Evolutionary conservation across 345 rosid species (phyloP).

Genomic region (Citrus trifoliata): DNA sequence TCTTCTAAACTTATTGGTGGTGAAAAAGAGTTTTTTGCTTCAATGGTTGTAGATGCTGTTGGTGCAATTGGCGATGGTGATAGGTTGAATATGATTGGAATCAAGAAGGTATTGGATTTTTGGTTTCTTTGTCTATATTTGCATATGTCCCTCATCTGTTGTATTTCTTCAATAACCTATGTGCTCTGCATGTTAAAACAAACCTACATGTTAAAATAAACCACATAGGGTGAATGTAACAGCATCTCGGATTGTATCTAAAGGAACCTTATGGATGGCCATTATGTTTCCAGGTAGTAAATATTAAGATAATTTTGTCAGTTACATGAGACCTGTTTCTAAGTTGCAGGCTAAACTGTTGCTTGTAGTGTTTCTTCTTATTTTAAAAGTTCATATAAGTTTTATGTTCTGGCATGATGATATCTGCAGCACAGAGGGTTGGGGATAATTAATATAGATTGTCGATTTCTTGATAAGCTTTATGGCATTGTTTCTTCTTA

Average conservation of each 20-base stretch:
- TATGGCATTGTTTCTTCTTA: no score
- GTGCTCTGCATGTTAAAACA: background rate
- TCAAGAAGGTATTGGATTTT: slow-evolving; percentile 63
- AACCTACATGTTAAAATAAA: background rate
- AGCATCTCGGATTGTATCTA: no score
- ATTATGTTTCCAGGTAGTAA: background rate
- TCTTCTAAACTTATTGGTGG: slow-evolving; percentile 98
- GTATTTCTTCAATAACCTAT: background rate
- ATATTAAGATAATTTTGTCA: background rate
- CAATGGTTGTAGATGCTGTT: slow-evolving; percentile 95
- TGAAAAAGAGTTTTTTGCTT: slow-evolving; percentile 90
- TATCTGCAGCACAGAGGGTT: background rate
- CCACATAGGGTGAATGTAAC: background rate
- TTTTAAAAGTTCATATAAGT: background rate
- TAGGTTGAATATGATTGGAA: slow-evolving; percentile 85
- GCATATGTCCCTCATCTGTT: background rate
- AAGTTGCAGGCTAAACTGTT: background rate
- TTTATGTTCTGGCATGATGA: background rate
- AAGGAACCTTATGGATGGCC: background rate
- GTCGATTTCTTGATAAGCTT: background rate
- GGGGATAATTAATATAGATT: background rate
- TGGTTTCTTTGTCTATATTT: background rate
- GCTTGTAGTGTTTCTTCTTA: background rate
- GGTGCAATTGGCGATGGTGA: slow-evolving; percentile 79
- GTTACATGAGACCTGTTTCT: background rate